Conservation (phyloP, 2,329 filamentous ascomycete genomes). For the Sarocladiaceae sp. region DNA sequence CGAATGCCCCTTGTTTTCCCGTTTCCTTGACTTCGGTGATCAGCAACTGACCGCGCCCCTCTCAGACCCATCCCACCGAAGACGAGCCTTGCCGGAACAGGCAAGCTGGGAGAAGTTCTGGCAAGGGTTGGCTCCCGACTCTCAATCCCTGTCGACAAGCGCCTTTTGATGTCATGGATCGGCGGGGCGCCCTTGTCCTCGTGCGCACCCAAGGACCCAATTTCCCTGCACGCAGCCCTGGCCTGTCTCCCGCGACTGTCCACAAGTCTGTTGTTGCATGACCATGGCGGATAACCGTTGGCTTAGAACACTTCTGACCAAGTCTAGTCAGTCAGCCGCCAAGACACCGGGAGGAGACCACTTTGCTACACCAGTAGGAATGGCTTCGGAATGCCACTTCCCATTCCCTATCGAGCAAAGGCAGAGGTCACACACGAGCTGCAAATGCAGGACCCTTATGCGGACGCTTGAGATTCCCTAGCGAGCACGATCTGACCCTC, state of each 20-base stretch:
- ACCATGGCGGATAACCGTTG: not conserved
- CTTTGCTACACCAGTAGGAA: too few species aligned
- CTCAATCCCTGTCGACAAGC: not conserved
- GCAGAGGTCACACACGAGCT: too few species aligned
- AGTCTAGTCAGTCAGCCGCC: not conserved
- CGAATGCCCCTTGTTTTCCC: not conserved
- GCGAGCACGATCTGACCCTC: too few species aligned
- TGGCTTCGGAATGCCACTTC: too few species aligned
- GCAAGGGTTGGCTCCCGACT: not conserved
- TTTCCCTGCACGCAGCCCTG: not conserved
- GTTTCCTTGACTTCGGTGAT: not conserved
- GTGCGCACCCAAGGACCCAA: not conserved
- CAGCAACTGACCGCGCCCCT: not conserved
- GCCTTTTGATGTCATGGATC: constrained; percentile 7
- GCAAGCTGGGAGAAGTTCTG: constrained; percentile 1
- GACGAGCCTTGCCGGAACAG: not conserved
- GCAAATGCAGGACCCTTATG: too few species aligned
- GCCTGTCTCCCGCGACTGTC: too few species aligned
- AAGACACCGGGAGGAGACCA: too few species aligned
- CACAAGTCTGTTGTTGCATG: too few species aligned
- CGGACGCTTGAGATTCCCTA: too few species aligned
- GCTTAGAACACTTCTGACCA: not conserved
- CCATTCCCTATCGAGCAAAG: too few species aligned
- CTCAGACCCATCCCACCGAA: constrained; percentile 1
- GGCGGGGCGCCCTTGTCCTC: constrained; percentile 1